Evolutionary conservation across 2,329 filamentous ascomycete species (phyloP).

Genomic region (Botrytis medusae): DNA sequence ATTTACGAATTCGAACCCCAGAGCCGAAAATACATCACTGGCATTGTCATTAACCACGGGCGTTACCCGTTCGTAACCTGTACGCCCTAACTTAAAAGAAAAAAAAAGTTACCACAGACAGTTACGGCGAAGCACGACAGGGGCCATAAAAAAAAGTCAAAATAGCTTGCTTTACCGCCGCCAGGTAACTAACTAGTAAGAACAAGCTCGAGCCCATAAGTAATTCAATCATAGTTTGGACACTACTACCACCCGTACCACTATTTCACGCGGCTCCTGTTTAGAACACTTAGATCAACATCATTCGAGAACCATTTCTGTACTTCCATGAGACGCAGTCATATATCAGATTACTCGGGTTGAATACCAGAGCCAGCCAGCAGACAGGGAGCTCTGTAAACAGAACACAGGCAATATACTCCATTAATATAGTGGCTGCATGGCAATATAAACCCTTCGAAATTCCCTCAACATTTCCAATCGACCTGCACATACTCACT

Average conservation of each 20-base stretch:
- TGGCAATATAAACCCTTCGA: slow-evolving; percentile 7
- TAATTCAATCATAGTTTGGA: slow-evolving; percentile 7
- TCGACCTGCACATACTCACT: not conserved
- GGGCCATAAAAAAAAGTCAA: slow-evolving; percentile 19
- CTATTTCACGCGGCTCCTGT: not conserved
- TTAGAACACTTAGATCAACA: slow-evolving; percentile 2
- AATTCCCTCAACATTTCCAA: not conserved
- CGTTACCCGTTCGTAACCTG: slow-evolving; percentile 1
- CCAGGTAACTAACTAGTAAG: slow-evolving; percentile 7
- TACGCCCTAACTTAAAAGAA: slow-evolving; percentile 1
- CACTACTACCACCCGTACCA: not conserved
- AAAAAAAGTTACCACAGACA: not conserved
- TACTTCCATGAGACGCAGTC: not conserved
- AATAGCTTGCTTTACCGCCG: slow-evolving; percentile 18
- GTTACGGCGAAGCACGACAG: slow-evolving; percentile 4
- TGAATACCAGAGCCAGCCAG: not conserved
- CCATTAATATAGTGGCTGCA: slow-evolving; percentile 2
- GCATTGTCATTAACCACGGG: not conserved
- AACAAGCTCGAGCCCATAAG: slow-evolving; percentile 1
- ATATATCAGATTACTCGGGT: slow-evolving; percentile 7
- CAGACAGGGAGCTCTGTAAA: not conserved
- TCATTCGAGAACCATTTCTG: slow-evolving; percentile 1
- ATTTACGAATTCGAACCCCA: not conserved
- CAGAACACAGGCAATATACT: not conserved
- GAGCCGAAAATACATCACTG: slow-evolving; percentile 2